Evolutionary conservation across 208 protist species (phyloP), one percentile per base, ranked within the genome.

Genomic region (Wallacemonas sp.): DNA sequence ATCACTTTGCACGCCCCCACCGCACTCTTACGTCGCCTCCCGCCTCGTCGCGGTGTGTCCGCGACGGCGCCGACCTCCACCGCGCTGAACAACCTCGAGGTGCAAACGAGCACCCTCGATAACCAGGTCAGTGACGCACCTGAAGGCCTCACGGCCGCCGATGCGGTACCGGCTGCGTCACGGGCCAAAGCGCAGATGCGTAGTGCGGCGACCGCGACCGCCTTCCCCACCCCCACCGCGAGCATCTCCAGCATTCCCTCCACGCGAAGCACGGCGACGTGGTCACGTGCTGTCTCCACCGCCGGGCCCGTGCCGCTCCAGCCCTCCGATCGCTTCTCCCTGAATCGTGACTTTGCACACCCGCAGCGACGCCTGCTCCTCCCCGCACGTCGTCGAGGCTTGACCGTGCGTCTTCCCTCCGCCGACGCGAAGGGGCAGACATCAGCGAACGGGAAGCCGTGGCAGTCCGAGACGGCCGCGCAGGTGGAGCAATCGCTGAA

Each of bases 271-370:
- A 39, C 8, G 1, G 49, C 41, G 15, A 2, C 41, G 3, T 33
- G 51, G 51, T 58, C 51, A 9, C 51, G 27, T n/a, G 26, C 6
- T n/a, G 47, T 27, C 21, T 33, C 47, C 5, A 15, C n/a, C 12
- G 30, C 38, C 31, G 27, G 66, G 12, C 8, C 59, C 17, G 64
- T 45, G 26, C 36, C 63, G 2, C 56, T 87, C 33, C 26, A 49
- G 1, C 70, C 77, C 51, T 44, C 53, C 27, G 75, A 92, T 62
- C 41, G 30, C 51, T 84, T 87, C 39, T 71, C 77, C 19, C 58
- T 89, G 11, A 88, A 93, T 42, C 67, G 70, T 0, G 33, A 55
- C n/a, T 92, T 82, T 58, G 66, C 59, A 0, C 82, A 92, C 59
- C 76, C 62, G 33, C 42, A 81, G 45, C 72, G 71, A 30, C 84